Conservation (phyloP, 352 stramenopile genomes). For the Globisporangium spinosum region DNA sequence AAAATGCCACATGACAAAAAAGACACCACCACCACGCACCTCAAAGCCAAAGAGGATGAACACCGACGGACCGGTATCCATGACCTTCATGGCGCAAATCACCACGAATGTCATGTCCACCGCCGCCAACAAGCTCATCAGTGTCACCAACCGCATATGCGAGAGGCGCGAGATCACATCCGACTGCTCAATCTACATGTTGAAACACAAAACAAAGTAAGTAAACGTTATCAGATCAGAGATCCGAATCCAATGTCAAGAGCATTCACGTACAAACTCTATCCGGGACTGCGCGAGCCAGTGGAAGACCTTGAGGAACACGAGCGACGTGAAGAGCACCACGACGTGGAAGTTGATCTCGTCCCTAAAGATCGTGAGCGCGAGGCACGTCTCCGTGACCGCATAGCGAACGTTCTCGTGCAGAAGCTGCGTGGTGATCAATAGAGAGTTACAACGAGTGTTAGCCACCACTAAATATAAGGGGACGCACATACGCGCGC, state of each 20-base stretch:
- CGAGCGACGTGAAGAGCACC: constrained; percentile 92
- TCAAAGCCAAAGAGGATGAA: constrained; percentile 97
- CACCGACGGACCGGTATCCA: constrained; percentile 87
- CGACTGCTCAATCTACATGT: constrained; percentile 83
- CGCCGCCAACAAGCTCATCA: constrained; percentile 83
- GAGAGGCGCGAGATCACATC: constrained; percentile 69
- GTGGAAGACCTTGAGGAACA: constrained; percentile 95
- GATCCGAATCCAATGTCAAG: neutral
- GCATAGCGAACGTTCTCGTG: constrained; percentile 97
- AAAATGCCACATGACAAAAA: neutral
- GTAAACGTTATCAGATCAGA: neutral
- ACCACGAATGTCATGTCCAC: constrained; percentile 89
- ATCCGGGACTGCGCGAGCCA: constrained; percentile 90
- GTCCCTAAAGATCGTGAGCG: constrained; percentile 98
- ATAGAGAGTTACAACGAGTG: neutral
- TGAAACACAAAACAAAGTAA: constrained; percentile 1
- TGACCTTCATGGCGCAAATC: constrained; percentile 77
- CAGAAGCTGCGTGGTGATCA: constrained; percentile 64
- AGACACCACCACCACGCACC: constrained; percentile 21
- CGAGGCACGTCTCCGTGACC: constrained; percentile 98
- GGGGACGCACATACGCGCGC: too few species aligned
- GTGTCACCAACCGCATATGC: constrained; percentile 85
- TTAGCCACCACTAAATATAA: neutral
- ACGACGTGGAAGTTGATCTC: constrained; percentile 95
- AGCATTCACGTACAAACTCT: constrained; percentile 61